Base-by-base conservation (phyloP, 2,329 filamentous ascomycete genomes). In the Xylariaceae sp. region DNA sequence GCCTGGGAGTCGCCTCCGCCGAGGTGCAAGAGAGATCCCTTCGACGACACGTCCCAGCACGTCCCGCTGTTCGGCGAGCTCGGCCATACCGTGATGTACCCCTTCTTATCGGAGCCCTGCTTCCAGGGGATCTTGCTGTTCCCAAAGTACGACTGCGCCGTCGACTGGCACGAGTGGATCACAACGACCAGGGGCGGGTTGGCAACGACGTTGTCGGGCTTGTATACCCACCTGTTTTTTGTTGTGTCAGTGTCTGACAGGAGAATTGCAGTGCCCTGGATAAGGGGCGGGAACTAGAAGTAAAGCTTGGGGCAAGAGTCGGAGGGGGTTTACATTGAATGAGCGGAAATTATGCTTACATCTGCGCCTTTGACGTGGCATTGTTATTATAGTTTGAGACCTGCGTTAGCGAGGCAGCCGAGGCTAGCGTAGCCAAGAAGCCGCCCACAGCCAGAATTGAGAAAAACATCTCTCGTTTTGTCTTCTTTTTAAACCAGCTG, bases 41-140 rank as follows among this genome's bases (percentile, higher is more conserved):
- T 71, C n/a, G 77, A 81, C 6, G 78, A 79, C 4, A 85, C 82
- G 60, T 86, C 83, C 83, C 82, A 86, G 70, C 83, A 86, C 16
- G 69, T 71, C 9, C 72, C 81, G n/a, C 66, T 68, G 60, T 82
- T 76, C 0, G 81, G 80, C 7, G 77, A 79, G 53, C 72, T 74
- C 2, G 82, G 82, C 72, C 81, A 85, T 55, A 85, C 79, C 45
- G 79, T 76, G 55, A 75, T 71, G 61, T 73, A 75, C 0, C 73
- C 73, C 58, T 73, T 74, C 39, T 60, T 60, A 54, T 75, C 71
- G 16, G 70, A 70, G 1, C 72, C 73, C 23, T 65, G 51, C 53
- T 62, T 65, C 72, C 71, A 74, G n/a, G 74, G 71, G 45, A 75
- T 74, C 56, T 69, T 67, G 60, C 56, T 67, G 63, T 74, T 76